Evolutionary conservation across 495 filamentous ascomycete species (phyloP), one percentile per base, ranked within the genome.

Genomic region (Cercophora samala): DNA sequence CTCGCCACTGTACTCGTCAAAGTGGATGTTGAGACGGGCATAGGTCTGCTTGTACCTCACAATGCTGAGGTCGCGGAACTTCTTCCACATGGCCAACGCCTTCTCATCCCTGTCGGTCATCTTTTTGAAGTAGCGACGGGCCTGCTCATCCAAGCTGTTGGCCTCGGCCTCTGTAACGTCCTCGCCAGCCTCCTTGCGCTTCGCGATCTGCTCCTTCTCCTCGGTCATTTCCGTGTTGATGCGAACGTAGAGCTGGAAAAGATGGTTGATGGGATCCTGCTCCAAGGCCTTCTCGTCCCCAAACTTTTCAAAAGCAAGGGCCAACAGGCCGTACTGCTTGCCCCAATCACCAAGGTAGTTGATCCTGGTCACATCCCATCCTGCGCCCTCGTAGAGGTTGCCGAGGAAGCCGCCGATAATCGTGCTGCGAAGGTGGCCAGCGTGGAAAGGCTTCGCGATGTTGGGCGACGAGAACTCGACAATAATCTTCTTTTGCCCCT

Each of bases 1-100:
- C 79, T 99, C 95, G 42, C 94, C 94, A 42, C 90, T 91, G 82
- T 99, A 99, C 63, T 92, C 89, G 75, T 97, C 93, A 72, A 93
- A 99, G 65, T 88, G 83, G 74, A 99, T 97, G 79, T 97, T 97
- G 21, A 78, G 70, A 64, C 76, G 76, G 58, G 73, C 76, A 62
- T 78, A 78, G 0, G 76, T 82, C 5, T 76, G 72, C 77, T 91
- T 89, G 80, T 97, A 97, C 73, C 89, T 89, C 66, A 85, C 81
- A 70, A 97, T 97, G 78, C 90, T 93, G 58, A 99, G 84, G 56
- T 96, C 90, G 75, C 95, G 86, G 84, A 97, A 99, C 21, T 88
- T 86, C 72, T 86, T 85, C 95, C 95, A 99, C 66, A 90, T 80
- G 53, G 87, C 89, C 56, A 97, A 80, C 1, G 91, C 93, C 21